Evolutionary conservation across 495 filamentous ascomycete genomes (phyloP).

Genomic region (Aspergillus ostianus): DNA sequence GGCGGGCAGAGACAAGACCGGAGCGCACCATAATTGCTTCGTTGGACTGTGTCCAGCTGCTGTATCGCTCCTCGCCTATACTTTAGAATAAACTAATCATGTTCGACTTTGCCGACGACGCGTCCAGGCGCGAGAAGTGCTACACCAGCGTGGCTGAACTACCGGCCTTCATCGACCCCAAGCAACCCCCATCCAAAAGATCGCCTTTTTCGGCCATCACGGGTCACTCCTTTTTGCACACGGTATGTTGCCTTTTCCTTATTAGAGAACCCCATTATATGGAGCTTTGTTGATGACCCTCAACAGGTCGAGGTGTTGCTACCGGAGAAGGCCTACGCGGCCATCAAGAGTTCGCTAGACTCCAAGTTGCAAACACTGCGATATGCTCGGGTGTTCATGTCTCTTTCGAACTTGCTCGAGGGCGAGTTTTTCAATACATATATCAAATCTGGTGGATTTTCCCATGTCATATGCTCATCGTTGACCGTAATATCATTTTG

Average conservation of each 20-base stretch:
- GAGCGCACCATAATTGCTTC: background rate
- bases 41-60: background rate
- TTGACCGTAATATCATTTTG: background rate
- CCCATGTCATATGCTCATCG: background rate
- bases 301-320: constrained; percentile 70
- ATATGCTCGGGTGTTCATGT: constrained; percentile 74
- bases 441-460: constrained; percentile 71
- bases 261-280: background rate
- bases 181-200: constrained; percentile 68
- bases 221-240: constrained; percentile 71
- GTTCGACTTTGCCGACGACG: constrained; percentile 55
- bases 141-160: constrained; percentile 67
- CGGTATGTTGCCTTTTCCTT: constrained; percentile 42
- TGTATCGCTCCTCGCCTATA: background rate
- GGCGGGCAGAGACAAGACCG: background rate
- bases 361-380: constrained; percentile 37
- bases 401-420: constrained; percentile 66
- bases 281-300: constrained; percentile 5
- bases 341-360: constrained; percentile 55
- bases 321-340: constrained; percentile 61
- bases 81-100: constrained; percentile 33
- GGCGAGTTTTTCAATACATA: constrained; percentile 82
- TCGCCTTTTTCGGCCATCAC: constrained; percentile 70
- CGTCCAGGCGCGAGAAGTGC: constrained; percentile 65
- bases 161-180: constrained; percentile 61